A percentile compares a stretch with the other conserved stretches of the same genome.
Evolutionary conservation across 1,284 basidiomycete species (phyloP).

Genomic region (Cryptococcus sp.): DNA sequence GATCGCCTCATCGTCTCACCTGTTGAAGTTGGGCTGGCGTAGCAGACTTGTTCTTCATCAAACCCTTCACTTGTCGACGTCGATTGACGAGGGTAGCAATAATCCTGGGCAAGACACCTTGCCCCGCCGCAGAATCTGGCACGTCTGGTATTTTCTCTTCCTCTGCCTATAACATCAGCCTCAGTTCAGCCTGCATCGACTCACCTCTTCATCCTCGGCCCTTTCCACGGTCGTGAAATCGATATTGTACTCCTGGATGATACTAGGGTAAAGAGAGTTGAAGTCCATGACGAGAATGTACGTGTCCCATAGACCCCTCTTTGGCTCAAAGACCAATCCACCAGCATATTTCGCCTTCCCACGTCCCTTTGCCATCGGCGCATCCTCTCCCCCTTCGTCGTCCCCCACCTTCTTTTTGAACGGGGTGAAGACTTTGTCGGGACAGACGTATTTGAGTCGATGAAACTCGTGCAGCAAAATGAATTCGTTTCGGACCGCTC

Average conservation of each 20-base stretch:
- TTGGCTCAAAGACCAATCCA: constrained; percentile 95
- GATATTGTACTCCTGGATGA: constrained; percentile 99
- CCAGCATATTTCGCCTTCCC: constrained; percentile 98
- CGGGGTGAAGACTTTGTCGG: constrained; percentile 74
- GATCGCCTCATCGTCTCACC: constrained; percentile 51
- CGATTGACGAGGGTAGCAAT: constrained; percentile 91
- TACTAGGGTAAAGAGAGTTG: constrained; percentile 97
- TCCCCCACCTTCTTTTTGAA: constrained; percentile 54
- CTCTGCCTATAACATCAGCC: constrained; percentile 50
- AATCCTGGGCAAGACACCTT: constrained; percentile 89
- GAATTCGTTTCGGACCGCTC: constrained; percentile 97
- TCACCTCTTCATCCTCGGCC: constrained; percentile 54
- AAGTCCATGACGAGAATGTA: constrained; percentile 99
- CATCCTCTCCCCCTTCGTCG: constrained; percentile 57
- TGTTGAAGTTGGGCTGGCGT: constrained; percentile 74
- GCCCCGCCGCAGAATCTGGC: constrained; percentile 63
- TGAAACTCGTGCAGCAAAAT: constrained; percentile 99
- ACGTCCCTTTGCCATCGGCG: constrained; percentile 53
- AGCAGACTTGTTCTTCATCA: constrained; percentile 87
- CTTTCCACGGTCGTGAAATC: constrained; percentile 95
- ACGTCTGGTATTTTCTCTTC: constrained; percentile 81
- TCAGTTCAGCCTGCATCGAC: neutral
- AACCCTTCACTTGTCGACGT: constrained; percentile 80
- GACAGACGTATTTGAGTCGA: constrained; percentile 89
- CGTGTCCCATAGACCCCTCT: constrained; percentile 93